Conservation (phyloP, 139 green algal genomes). For the Micractinium conductrix region DNA sequence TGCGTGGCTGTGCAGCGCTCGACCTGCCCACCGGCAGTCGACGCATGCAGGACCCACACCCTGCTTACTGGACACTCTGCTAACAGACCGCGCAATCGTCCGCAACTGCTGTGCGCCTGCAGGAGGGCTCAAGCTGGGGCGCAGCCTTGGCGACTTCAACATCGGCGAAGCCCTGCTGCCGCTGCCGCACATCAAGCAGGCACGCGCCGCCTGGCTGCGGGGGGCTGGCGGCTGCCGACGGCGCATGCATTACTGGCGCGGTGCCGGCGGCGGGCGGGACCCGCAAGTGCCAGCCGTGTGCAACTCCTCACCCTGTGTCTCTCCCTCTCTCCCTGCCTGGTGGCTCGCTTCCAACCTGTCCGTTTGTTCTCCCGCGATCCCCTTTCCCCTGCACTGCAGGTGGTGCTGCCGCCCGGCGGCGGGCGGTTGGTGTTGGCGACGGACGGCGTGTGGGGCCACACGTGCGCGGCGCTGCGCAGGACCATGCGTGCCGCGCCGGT, state of each 20-base stretch:
- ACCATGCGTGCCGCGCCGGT: neutral
- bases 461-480: neutral
- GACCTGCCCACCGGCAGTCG: no score
- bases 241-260: no score
- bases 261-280: no score
- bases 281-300: no score
- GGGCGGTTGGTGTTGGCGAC: neutral
- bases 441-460: constrained; percentile 18
- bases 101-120: neutral
- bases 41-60: no score
- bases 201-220: neutral
- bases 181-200: constrained; percentile 18
- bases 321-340: neutral
- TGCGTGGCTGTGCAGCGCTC: no score
- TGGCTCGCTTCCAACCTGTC: neutral
- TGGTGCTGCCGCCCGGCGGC: neutral
- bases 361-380: neutral
- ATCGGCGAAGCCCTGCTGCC: neutral
- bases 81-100: no score
- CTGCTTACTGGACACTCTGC: no score
- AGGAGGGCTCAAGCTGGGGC: neutral
- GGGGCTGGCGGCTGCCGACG: no score
- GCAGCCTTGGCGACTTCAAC: constrained; percentile 12
- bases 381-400: neutral
- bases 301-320: neutral